Evolutionary conservation across 345 rosid species (phyloP), one percentile per base, ranked within the genome.

Genomic region (Salix brachista): DNA sequence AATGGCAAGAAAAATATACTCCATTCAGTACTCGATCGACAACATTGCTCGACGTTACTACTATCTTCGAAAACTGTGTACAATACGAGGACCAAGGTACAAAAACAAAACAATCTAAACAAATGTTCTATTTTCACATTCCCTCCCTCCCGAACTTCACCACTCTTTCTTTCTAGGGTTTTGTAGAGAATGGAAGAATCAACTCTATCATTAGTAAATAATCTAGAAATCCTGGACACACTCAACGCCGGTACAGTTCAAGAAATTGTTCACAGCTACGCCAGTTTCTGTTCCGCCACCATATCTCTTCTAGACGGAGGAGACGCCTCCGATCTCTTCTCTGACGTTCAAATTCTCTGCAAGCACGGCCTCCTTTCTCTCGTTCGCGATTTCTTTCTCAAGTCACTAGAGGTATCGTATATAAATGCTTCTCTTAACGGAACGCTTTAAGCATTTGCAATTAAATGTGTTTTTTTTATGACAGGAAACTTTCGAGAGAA

Each of bases 401-500:
- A 79, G 28, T 86, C 92, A 58, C 89, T 92, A 4, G 91, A 90
- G 97, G 97, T 92, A 78, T 26, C 36, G 37, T 67, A 32, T 21
- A 17, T 17, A 32, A 37, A 32, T 32, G 42, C 25, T 34, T 30
- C 39, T 26, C 17, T 18, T 34, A 14, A 13, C 25, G 14, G 39
- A 32, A 36, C 44, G 16, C 2, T 67, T 34, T 36, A 19, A 41
- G 65, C 28, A 21, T 23, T 54, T 60, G n/a, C 56, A 16, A 50
- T 18, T 50, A 11, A 6, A 58, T 37, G 32, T n/a, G 23, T 48
- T n/a, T 9, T 26, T 65, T 46, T 75, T 65, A 30, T 83, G 66
- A 67, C 91, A 96, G 98, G 89, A 84, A 84, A 73, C 82, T 42
- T 93, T 93, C 71, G 91, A 93, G 85, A 87, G 69, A 81, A 83